A percentile compares a stretch with the other conserved stretches of the same genome.
These are phyloP conservation scores for Poa annua DNA, from an alignment of 176 grass and related monocot species.

Conservation along the genomic window DNA sequence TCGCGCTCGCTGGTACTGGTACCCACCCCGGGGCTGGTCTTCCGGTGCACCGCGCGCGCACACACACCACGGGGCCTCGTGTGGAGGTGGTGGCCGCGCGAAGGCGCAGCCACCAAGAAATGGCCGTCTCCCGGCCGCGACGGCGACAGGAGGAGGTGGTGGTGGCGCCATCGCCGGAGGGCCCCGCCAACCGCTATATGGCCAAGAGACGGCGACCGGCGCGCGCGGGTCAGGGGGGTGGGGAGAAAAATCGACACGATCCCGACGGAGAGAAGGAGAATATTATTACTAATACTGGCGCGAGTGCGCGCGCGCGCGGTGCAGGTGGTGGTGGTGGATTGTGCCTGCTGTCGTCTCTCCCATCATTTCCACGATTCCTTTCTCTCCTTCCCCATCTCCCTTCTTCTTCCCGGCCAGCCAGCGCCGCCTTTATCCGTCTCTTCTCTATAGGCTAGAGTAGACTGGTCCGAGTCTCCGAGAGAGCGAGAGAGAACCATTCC, in stretches of 20 bases:
- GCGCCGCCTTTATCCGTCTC: conserved; percentile 48
- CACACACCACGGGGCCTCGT: too few relatives aligned
- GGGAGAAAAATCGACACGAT: conserved; percentile 19
- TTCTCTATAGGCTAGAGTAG: conserved; percentile 1
- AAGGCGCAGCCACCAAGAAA: neutral
- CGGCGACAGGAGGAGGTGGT: neutral
- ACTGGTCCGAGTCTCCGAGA: neutral
- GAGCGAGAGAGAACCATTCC: neutral
- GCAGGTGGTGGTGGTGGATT: neutral
- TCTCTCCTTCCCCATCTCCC: neutral
- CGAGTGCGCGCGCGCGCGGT: neutral
- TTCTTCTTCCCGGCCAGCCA: neutral
- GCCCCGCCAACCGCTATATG: conserved; percentile 28
- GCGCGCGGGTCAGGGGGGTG: neutral
- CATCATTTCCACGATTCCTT: conserved; percentile 42
- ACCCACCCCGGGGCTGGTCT: neutral
- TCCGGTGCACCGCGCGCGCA: neutral
- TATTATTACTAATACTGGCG: conserved; percentile 25
- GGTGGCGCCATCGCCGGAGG: conserved; percentile 37
- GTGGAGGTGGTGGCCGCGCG: neutral
- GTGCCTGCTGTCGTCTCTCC: neutral
- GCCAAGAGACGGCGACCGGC: conserved; percentile 38
- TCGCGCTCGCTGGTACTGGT: neutral
- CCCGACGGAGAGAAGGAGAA: neutral
- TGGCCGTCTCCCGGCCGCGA: neutral